phyloP scores from a whole-genome alignment of 2,329 filamentous ascomycete genomes.

The Pleomassaria siparia region DNA sequence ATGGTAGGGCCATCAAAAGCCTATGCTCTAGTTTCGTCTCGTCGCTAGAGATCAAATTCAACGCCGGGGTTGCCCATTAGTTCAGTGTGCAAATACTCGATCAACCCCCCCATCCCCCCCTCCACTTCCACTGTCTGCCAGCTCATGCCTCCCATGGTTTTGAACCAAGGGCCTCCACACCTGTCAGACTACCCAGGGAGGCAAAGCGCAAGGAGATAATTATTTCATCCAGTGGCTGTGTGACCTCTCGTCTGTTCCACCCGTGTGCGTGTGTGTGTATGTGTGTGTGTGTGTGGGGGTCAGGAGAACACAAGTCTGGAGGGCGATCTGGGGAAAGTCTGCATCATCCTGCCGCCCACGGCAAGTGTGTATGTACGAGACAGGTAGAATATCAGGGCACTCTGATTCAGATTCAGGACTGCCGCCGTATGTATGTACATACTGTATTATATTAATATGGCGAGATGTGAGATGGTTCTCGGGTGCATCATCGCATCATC shows the following conservation, averaged over 20 bases:
- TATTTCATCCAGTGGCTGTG: constrained; percentile 6
- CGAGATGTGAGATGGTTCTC: neutral
- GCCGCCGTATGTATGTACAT: too few relatives aligned
- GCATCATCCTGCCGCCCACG: neutral
- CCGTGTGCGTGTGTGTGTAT: neutral
- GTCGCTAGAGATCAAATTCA: neutral
- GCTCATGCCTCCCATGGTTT: neutral
- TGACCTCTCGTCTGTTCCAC: neutral
- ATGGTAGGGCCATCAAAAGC: neutral
- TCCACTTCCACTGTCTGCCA: neutral
- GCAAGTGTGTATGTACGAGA: too few relatives aligned
- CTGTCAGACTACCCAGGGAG: neutral
- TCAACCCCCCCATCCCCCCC: neutral
- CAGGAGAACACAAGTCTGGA: constrained; percentile 1
- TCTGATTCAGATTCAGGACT: neutral
- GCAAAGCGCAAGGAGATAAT: neutral
- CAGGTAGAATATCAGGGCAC: too few relatives aligned
- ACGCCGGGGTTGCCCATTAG: neutral
- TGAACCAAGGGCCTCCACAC: neutral
- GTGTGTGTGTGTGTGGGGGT: neutral
- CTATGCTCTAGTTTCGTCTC: neutral
- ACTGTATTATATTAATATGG: neutral
- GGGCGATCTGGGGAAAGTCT: neutral
- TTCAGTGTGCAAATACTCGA: neutral
- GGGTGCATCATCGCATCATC: neutral